A percentile compares a stretch with the other conserved stretches of the same genome.
These are phyloP conservation scores for Vitis amurensis DNA, from an alignment of 164 flowering plant genomes.

Conservation along the genomic window DNA sequence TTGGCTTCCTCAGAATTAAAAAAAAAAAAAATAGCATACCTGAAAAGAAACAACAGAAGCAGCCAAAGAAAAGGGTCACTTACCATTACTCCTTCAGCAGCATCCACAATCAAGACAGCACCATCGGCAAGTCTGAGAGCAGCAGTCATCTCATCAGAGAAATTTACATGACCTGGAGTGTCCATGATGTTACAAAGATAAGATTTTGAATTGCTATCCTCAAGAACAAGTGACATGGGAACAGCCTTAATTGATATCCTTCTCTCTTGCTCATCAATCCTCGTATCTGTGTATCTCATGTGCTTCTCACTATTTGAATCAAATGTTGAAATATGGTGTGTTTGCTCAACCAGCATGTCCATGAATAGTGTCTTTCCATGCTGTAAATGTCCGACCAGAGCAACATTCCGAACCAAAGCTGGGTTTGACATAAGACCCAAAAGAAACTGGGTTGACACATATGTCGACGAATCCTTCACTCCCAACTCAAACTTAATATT, in stretches of 20 bases:
- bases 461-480: slow-evolving; percentile 86
- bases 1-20: background rate
- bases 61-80: slow-evolving; percentile 1
- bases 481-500: slow-evolving; percentile 89
- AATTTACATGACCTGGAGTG: slow-evolving; percentile 96
- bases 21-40: background rate
- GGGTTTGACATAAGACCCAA: slow-evolving; percentile 95
- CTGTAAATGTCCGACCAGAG: slow-evolving; percentile 89
- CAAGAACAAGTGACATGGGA: slow-evolving; percentile 97
- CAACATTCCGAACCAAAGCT: slow-evolving; percentile 84
- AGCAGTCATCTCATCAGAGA: slow-evolving; percentile 99
- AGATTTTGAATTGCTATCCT: slow-evolving; percentile 89
- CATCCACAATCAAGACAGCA: slow-evolving; percentile 85
- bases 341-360: slow-evolving; percentile 99
- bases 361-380: slow-evolving; percentile 94
- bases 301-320: slow-evolving; percentile 88
- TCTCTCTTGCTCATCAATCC: slow-evolving; percentile 99
- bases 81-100: slow-evolving; percentile 84
- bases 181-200: slow-evolving; percentile 94
- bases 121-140: slow-evolving; percentile 98
- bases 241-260: slow-evolving; percentile 91
- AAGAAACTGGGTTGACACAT: slow-evolving; percentile 87
- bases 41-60: background rate
- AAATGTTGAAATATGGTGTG: slow-evolving; percentile 86
- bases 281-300: slow-evolving; percentile 95